These are phyloP conservation scores for Beauveria scarabaeidicola DNA, from an alignment of 2,329 filamentous ascomycete genomes.

Conservation along the genomic window DNA sequence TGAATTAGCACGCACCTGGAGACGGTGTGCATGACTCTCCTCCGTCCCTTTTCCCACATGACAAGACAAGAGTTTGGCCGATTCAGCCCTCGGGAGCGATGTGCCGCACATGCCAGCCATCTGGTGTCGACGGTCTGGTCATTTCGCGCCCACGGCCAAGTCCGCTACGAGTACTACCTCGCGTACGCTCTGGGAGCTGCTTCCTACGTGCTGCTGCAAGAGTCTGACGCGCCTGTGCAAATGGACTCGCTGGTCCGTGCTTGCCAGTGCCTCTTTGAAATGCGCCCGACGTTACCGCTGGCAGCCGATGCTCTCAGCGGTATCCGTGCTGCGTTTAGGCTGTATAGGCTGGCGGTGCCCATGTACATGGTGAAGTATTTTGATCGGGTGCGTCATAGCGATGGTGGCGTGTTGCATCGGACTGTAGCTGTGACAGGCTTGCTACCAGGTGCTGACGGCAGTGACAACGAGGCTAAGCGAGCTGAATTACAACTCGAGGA, in stretches of 20 bases:
- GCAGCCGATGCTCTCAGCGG: neutral
- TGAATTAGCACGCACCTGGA: neutral
- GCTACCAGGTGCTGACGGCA: neutral
- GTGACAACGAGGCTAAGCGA: neutral
- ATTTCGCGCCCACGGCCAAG: neutral
- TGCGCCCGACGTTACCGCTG: neutral
- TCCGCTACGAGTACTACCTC: neutral
- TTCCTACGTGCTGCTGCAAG: neutral
- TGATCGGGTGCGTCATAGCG: neutral
- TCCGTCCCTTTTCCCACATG: neutral
- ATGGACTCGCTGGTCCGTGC: neutral
- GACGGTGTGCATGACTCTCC: neutral
- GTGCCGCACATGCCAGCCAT: neutral
- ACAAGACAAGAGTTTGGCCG: neutral
- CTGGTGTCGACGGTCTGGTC: neutral
- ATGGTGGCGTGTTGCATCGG: neutral
- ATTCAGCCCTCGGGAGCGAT: neutral
- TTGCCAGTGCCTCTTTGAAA: neutral
- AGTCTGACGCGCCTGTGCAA: neutral
- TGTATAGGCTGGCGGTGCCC: neutral
- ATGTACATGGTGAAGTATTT: neutral
- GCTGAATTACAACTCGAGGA: neutral
- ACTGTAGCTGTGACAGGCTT: neutral
- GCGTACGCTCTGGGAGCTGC: neutral
- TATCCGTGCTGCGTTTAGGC: neutral